Evolutionary conservation across 306 rosid species (phyloP).

Genomic region (Bauhinia variegata): DNA sequence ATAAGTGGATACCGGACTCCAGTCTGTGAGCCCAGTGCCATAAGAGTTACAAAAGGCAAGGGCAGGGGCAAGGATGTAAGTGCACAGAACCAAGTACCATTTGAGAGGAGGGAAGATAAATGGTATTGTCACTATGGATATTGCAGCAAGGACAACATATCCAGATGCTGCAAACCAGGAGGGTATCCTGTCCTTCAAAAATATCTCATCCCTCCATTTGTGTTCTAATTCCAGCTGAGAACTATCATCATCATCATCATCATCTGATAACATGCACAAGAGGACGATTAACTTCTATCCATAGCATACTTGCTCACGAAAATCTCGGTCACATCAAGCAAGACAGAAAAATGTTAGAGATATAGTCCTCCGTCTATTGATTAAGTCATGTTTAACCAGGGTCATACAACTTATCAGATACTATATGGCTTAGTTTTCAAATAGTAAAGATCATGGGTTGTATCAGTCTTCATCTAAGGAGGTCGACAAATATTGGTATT

Average conservation of each 20-base stretch:
- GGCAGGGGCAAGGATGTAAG: constrained; percentile 86
- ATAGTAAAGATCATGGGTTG: constrained; percentile 4
- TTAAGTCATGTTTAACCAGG: not conserved
- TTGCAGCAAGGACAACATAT: constrained; percentile 75
- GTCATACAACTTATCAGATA: constrained; percentile 11
- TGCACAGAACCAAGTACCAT: constrained; percentile 87
- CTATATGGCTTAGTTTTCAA: constrained; percentile 23
- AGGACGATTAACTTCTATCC: constrained; percentile 28
- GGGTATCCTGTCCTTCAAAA: constrained; percentile 81
- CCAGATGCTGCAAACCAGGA: constrained; percentile 89
- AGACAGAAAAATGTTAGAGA: constrained; percentile 23
- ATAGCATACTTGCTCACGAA: not conserved
- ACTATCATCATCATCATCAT: constrained; percentile 51
- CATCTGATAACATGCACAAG: constrained; percentile 53
- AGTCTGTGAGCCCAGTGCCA: constrained; percentile 88
- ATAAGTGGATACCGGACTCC: constrained; percentile 77
- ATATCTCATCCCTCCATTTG: constrained; percentile 64
- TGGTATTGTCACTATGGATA: constrained; percentile 76
- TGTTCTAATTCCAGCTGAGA: constrained; percentile 55
- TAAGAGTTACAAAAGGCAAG: constrained; percentile 97
- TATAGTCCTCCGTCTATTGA: not conserved
- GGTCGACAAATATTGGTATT: not conserved
- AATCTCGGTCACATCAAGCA: not conserved
- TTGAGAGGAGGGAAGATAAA: constrained; percentile 85
- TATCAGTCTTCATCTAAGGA: not conserved